Conservation (phyloP, 495 filamentous ascomycete species). For the Sporormia fimetaria region DNA sequence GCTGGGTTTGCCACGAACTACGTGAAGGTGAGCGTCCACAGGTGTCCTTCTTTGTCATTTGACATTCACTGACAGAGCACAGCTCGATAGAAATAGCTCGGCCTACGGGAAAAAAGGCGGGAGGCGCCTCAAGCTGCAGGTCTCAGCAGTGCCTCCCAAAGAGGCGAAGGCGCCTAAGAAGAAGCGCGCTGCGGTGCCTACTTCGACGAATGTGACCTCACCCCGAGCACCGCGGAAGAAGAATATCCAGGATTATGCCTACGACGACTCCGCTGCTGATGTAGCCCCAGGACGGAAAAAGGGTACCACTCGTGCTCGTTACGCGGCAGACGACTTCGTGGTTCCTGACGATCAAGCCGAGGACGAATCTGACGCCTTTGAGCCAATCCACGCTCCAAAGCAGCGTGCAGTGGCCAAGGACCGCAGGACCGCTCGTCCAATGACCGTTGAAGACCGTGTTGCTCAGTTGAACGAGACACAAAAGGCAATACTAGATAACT, state of each 20-base stretch:
- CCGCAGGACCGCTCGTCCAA: conserved; percentile 51
- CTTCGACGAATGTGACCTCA: conserved; percentile 81
- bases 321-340: conserved; percentile 9
- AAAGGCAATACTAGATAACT: conserved; percentile 53
- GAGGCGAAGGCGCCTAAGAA: conserved; percentile 28
- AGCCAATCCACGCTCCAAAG: conserved; percentile 40
- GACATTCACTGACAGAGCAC: conserved; percentile 18
- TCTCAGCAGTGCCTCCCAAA: conserved; percentile 42
- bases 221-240: conserved; percentile 50
- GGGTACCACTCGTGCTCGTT: not conserved
- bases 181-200: conserved; percentile 34
- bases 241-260: conserved; percentile 31
- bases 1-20: conserved; percentile 48
- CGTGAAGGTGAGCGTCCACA: conserved; percentile 37
- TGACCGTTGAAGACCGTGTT: conserved; percentile 56
- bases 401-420: conserved; percentile 25
- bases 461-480: conserved; percentile 49
- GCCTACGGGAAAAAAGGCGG: conserved; percentile 43
- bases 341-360: conserved; percentile 37
- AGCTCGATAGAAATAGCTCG: conserved; percentile 42
- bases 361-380: conserved; percentile 45
- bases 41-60: conserved; percentile 1
- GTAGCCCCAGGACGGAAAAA: not conserved
- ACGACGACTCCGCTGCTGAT: conserved; percentile 23
- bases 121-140: conserved; percentile 46